These are phyloP conservation scores for Bruguiera gymnorhiza DNA, from an alignment of 345 rosid genomes.

Conservation along the genomic window DNA sequence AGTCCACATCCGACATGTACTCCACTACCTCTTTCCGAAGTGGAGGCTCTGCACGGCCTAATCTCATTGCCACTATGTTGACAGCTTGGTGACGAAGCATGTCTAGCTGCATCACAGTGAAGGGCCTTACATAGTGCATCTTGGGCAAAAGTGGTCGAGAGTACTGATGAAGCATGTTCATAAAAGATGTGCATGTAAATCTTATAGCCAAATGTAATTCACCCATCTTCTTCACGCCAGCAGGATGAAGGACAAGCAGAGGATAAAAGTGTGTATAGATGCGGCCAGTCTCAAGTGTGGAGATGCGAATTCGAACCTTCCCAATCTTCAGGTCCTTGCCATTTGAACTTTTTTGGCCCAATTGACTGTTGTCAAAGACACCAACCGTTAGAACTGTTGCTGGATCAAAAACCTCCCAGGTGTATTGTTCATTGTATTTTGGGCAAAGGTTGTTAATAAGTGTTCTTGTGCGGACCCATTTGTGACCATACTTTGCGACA, in stretches of 20 bases:
- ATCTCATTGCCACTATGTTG: conserved; percentile 31
- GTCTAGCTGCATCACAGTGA: conserved; percentile 29
- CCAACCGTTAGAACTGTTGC: conserved; percentile 36
- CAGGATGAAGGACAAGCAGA: conserved; percentile 30
- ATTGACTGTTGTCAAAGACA: conserved; percentile 30
- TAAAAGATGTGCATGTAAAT: conserved; percentile 30
- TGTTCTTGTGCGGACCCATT: conserved; percentile 36
- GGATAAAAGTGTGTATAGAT: conserved; percentile 34
- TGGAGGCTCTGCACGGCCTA: conserved; percentile 37
- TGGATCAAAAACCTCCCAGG: conserved; percentile 34
- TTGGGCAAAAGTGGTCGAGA: conserved; percentile 27
- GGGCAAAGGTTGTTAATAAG: conserved; percentile 26
- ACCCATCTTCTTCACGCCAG: conserved; percentile 34
- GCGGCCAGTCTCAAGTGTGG: conserved; percentile 34
- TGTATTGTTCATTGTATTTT: conserved; percentile 34
- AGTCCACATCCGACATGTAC: conserved; percentile 34
- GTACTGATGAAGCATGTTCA: conserved; percentile 33
- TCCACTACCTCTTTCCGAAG: conserved; percentile 34
- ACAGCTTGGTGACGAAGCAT: conserved; percentile 37
- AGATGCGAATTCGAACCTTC: conserved; percentile 32
- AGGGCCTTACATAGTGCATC: conserved; percentile 37
- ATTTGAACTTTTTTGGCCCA: conserved; percentile 26
- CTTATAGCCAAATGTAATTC: conserved; percentile 36
- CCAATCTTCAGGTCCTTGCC: conserved; percentile 33
- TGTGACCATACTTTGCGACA: conserved; percentile 34